A percentile compares a stretch with the other conserved stretches of the same genome.
Conservation (phyloP, 1,284 basidiomycete genomes). For the Ganoderma lingzhi region DNA sequence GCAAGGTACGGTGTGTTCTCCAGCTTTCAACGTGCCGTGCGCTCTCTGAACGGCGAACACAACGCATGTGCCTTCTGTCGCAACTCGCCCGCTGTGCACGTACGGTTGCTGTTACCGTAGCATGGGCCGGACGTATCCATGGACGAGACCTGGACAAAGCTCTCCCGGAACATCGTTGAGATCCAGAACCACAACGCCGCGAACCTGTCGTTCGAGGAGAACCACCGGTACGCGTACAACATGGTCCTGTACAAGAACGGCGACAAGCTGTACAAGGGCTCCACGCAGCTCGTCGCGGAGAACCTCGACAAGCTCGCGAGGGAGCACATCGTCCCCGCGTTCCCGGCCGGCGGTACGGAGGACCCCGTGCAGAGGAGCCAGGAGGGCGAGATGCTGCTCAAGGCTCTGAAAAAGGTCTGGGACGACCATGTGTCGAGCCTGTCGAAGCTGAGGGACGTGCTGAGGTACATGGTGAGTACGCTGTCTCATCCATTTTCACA, state of each 20-base stretch:
- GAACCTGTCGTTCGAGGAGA: slow-evolving; percentile 96
- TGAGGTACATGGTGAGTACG: slow-evolving; percentile 93
- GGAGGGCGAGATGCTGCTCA: slow-evolving; percentile 88
- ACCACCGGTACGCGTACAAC: slow-evolving; percentile 94
- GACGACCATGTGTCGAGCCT: slow-evolving; percentile 94
- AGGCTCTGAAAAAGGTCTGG: slow-evolving; percentile 89
- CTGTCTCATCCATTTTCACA: background rate
- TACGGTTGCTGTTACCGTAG: slow-evolving; percentile 43
- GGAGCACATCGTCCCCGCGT: slow-evolving; percentile 83
- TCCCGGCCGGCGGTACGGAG: slow-evolving; percentile 66
- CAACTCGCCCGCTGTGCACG: background rate
- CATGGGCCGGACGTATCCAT: slow-evolving; percentile 74
- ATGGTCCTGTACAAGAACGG: slow-evolving; percentile 92
- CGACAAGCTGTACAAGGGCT: slow-evolving; percentile 89
- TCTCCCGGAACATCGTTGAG: slow-evolving; percentile 89
- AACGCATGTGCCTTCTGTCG: too few species aligned
- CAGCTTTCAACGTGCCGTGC: slow-evolving; percentile 7
- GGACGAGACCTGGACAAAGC: slow-evolving; percentile 78
- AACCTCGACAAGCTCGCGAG: slow-evolving; percentile 87
- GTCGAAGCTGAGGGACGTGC: slow-evolving; percentile 88
- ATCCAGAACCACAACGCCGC: slow-evolving; percentile 96
- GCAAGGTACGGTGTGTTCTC: slow-evolving; percentile 50
- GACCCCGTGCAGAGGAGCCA: slow-evolving; percentile 72
- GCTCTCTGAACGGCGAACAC: slow-evolving; percentile 21
- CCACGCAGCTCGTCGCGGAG: slow-evolving; percentile 80